phyloP scores from a whole-genome alignment of 768 basidiomycete genomes.

The Trametes maxima region DNA sequence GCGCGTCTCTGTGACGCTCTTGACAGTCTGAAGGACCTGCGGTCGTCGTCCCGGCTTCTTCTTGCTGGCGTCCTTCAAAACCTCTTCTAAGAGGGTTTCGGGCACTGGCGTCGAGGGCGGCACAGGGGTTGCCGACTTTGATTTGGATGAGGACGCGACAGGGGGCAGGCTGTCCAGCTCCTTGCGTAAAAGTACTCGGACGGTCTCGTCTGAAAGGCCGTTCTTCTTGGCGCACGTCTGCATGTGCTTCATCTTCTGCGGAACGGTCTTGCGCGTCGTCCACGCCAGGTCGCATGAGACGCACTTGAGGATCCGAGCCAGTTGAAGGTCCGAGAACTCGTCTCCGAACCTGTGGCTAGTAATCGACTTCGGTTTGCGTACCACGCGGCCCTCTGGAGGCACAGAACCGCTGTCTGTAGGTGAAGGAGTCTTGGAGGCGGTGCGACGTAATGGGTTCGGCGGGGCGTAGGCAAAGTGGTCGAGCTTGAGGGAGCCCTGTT shows the following conservation, averaged over 20 bases:
- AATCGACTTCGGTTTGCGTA: conserved; percentile 1
- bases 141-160: conserved; percentile 14
- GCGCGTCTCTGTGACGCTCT: conserved; percentile 50
- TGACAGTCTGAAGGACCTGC: conserved; percentile 46
- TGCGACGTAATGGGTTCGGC: background rate
- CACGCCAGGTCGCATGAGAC: conserved; percentile 65
- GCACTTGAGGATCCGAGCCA: conserved; percentile 56
- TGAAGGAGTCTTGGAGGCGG: conserved; percentile 7
- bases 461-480: conserved; percentile 45
- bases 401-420: background rate
- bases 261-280: conserved; percentile 66
- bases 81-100: conserved; percentile 53
- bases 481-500: conserved; percentile 32
- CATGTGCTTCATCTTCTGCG: conserved; percentile 70
- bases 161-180: conserved; percentile 41
- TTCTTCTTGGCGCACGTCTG: conserved; percentile 67
- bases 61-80: conserved; percentile 48
- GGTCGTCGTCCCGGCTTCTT: conserved; percentile 47
- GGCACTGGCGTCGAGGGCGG: conserved; percentile 32
- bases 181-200: conserved; percentile 52
- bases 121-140: conserved; percentile 6
- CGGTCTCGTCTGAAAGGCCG: conserved; percentile 53
- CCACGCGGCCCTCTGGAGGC: background rate
- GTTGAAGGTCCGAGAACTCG: conserved; percentile 49
- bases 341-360: conserved; percentile 18